These are phyloP conservation scores for Glycine tomentella DNA, from an alignment of 306 rosid species.

Conservation along the genomic window DNA sequence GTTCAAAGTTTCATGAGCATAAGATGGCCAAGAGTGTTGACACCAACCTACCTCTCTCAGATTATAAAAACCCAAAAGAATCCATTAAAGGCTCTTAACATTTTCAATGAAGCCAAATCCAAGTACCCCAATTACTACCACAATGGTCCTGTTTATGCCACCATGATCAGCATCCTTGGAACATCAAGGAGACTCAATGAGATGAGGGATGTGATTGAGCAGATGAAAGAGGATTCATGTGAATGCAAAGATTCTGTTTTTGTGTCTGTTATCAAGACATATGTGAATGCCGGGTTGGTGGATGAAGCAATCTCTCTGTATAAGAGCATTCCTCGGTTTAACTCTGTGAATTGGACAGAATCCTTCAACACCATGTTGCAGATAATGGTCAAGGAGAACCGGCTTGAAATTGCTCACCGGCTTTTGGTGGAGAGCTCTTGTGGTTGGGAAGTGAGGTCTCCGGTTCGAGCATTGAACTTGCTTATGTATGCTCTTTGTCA, in stretches of 20 bases:
- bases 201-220: constrained; percentile 56
- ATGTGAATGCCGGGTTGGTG: no score
- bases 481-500: constrained; percentile 59
- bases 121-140: constrained; percentile 57
- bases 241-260: constrained; percentile 67
- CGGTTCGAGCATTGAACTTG: constrained; percentile 54
- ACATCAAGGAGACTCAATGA: constrained; percentile 50
- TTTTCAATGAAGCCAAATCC: constrained; percentile 57
- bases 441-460: constrained; percentile 64
- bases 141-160: constrained; percentile 64
- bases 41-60: constrained; percentile 58
- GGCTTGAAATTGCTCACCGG: constrained; percentile 52
- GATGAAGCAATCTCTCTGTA: constrained; percentile 56
- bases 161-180: constrained; percentile 63
- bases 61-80: constrained; percentile 59
- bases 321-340: constrained; percentile 54
- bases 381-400: constrained; percentile 55
- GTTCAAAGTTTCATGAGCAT: constrained; percentile 47
- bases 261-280: no score
- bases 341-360: constrained; percentile 61
- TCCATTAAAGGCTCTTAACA: constrained; percentile 56
- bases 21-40: constrained; percentile 66
- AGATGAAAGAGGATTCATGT: constrained; percentile 63
- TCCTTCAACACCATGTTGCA: constrained; percentile 61
- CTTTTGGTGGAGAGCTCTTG: constrained; percentile 56